A percentile compares a stretch with the other conserved stretches of the same genome.
Conservation (phyloP, 2,329 filamentous ascomycete genomes). For the Cladorrhinum sp. region DNA sequence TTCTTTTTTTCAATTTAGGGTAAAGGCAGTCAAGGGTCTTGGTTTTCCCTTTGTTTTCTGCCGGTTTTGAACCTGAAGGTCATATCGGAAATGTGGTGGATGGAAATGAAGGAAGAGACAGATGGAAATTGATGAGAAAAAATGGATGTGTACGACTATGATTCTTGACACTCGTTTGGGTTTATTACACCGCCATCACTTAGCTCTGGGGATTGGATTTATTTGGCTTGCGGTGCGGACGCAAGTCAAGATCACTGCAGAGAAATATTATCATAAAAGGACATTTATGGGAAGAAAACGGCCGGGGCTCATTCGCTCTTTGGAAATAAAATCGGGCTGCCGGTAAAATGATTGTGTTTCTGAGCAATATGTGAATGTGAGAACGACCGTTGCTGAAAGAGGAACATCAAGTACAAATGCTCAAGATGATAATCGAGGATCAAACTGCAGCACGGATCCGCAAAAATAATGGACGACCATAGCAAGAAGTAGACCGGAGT, state of each 20-base stretch:
- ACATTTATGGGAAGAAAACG: not conserved
- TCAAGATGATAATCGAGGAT: too few species aligned
- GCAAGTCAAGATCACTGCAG: not conserved
- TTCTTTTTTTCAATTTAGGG: conserved; percentile 2
- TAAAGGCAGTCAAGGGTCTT: not conserved
- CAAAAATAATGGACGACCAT: too few species aligned
- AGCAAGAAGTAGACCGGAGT: too few species aligned
- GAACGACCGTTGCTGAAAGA: too few species aligned
- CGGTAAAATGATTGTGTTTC: not conserved
- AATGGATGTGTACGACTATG: conserved; percentile 7
- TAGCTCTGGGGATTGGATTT: conserved; percentile 2
- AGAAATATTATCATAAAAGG: not conserved
- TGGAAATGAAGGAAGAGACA: not conserved
- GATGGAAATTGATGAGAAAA: conserved; percentile 10
- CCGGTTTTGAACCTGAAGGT: too few species aligned
- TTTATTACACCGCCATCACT: too few species aligned
- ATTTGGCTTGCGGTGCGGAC: not conserved
- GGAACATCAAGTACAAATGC: too few species aligned
- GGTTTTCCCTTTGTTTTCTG: not conserved
- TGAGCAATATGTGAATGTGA: not conserved
- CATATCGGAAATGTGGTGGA: too few species aligned
- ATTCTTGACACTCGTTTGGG: too few species aligned
- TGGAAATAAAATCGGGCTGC: not conserved
- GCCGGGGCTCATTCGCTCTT: conserved; percentile 6
- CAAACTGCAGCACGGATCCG: too few species aligned